Evolutionary conservation across 2,329 filamentous ascomycete genomes (phyloP), one percentile per base, ranked within the genome.

Genomic region (Talaromyces sp.): DNA sequence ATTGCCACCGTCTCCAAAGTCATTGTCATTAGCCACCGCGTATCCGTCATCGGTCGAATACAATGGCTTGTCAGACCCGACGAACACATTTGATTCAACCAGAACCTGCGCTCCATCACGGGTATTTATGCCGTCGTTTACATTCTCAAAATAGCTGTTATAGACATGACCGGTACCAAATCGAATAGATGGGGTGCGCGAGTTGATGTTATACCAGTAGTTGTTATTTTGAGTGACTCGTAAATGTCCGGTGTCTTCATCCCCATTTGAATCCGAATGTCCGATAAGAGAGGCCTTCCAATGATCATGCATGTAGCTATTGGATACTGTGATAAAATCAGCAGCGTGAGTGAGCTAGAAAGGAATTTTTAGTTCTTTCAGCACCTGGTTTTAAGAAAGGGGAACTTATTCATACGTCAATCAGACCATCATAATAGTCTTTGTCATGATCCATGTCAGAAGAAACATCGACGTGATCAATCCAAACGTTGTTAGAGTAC

Each of bases 241-340:
- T 9, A 46, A 24, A 46, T 46, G 43, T 6, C 43, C 43, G 7
- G 43, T 46, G 21, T 46, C 43, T 46, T 46, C 43, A 24, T 46
- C 43, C n/a, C 43, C 43, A 12, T 46, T 46, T 12, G 10, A 24
- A 24, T 46, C 43, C n/a, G 43, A 46, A 46, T 46, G 43, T 9
- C 43, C 43, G 59, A 86, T 76, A 9, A 87, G 77, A 0, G 80
- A 83, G n/a, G 79, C 82, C 72, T 87, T 87, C 77, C 78, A 87
- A 80, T 86, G 83, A 73, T 84, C 81, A 71, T 84, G 82, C 64
- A 84, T 65, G 70, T 76, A 79, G 64, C 69, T 72, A 74, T 82
- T 81, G 64, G 78, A 80, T 63, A 88, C 76, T 64, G 81, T 75
- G 51, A 76, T 72, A 67, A 76, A 88, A 75, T 89, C 85, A 10